These are phyloP conservation scores for Carnegiea gigantea DNA, from an alignment of 179 eudicot species.

Conservation along the genomic window DNA sequence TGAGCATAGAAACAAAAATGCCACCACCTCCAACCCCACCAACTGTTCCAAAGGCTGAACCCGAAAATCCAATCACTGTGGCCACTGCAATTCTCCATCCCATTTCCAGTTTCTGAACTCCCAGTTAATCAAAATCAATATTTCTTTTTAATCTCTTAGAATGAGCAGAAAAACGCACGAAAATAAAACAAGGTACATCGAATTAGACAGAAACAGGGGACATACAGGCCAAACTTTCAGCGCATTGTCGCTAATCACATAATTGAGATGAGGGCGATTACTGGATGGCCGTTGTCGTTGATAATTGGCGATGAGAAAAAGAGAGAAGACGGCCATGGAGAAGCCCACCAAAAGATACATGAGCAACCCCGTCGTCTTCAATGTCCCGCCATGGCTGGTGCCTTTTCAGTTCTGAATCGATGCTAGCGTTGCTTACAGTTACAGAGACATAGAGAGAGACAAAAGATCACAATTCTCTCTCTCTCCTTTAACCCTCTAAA, in stretches of 20 bases:
- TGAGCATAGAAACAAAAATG: slow-evolving; percentile 82
- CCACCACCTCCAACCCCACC: slow-evolving; percentile 94
- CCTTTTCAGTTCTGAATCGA: no score
- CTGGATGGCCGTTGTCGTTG: slow-evolving; percentile 17
- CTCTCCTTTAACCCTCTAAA: no score
- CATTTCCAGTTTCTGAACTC: slow-evolving; percentile 48
- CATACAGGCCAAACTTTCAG: slow-evolving; percentile 75
- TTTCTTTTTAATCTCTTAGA: no score
- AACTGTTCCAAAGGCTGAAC: slow-evolving; percentile 82
- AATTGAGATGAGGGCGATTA: not conserved
- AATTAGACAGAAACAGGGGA: slow-evolving; percentile 16
- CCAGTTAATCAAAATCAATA: not conserved
- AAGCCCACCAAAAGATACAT: slow-evolving; percentile 52
- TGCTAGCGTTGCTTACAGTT: no score
- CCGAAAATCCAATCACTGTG: slow-evolving; percentile 62
- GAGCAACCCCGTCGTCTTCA: slow-evolving; percentile 62
- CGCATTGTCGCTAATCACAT: slow-evolving; percentile 18
- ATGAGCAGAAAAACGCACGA: no score
- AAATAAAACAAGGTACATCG: not conserved
- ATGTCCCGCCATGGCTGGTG: slow-evolving; percentile 18
- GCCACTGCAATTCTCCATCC: slow-evolving; percentile 70
- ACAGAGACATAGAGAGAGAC: no score
- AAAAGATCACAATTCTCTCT: no score
- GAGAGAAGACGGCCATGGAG: slow-evolving; percentile 53
- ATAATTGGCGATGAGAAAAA: slow-evolving; percentile 28